These are phyloP conservation scores for Pseudogymnoascus sp. DNA, from an alignment of 2,329 filamentous ascomycete species.

Conservation along the genomic window DNA sequence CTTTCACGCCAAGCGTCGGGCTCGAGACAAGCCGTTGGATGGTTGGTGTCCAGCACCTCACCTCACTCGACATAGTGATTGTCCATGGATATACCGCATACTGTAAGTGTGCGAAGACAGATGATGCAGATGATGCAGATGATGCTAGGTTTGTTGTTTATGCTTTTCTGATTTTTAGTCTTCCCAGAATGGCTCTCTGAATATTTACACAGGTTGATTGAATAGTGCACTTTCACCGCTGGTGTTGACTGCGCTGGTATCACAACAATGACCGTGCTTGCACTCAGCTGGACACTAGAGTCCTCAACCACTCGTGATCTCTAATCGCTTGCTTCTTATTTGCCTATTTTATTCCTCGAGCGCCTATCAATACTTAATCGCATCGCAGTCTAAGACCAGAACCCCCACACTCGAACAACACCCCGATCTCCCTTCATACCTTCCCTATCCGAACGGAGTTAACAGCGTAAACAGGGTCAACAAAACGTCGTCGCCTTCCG, in stretches of 20 bases:
- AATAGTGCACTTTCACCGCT: not conserved
- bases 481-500: not conserved
- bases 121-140: not conserved
- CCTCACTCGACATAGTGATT: not conserved
- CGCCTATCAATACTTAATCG: not conserved
- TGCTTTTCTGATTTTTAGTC: not conserved
- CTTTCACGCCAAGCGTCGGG: not conserved
- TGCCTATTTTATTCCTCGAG: not conserved
- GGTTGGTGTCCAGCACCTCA: not conserved
- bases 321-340: constrained; percentile 1
- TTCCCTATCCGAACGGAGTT: not conserved
- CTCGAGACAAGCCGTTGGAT: not conserved
- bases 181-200: not conserved
- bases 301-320: not conserved
- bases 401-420: not conserved
- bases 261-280: not conserved
- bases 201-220: not conserved
- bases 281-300: not conserved
- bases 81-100: not conserved
- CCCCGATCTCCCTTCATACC: not conserved
- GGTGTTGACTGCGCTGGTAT: not conserved
- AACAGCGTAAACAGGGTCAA: not conserved
- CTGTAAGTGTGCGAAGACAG: not conserved
- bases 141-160: not conserved
- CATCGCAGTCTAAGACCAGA: not conserved